Evolutionary conservation across 2,329 filamentous ascomycete genomes (phyloP), one percentile per base, ranked within the genome.

Genomic region (Chalara sp.): DNA sequence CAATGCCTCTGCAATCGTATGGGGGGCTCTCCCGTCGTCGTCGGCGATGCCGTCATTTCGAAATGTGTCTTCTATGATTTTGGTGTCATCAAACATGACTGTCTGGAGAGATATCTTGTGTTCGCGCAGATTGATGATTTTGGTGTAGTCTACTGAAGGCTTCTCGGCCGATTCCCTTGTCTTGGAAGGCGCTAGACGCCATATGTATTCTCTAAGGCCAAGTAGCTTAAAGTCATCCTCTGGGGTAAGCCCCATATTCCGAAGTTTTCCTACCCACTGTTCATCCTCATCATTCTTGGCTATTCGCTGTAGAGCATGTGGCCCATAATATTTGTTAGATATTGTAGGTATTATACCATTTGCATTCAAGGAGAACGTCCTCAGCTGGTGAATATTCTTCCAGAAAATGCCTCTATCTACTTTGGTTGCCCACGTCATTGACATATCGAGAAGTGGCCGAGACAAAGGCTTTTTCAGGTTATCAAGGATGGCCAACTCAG

Each of bases 191-290:
- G 87, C 87, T 6, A 93, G 78, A 39, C 88, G 83, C 87, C 89
- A 96, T 40, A 99, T 88, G 62, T 95, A 97, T 63, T 96, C 91
- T 51, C 88, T 78, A 8, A 99, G 74, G 5, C 84, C 87, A 35
- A 97, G 72, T 2, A 99, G 72, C 67, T 99, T 97, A 63, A 87
- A 81, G 58, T 99, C 93, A 59, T 99, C 92, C 43, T 96, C 91
- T 1, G 76, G 64, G 1, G 76, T 73, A 73, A 99, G 81, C 0
- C 93, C 93, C 41, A 95, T 81, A 56, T 89, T 95, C 47, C 87
- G 81, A 45, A 99, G 71, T 56, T 89, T 86, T 11, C 80, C 76
- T n/a, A 99, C 73, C 91, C 93, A 97, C 58, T 90, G 82, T 55
- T 96, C 90, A 63, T 99, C 93, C 66, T 97, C 92, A 6, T 95